Base-by-base conservation (phyloP, 441 rosid genomes). In the Melianthus villosus region DNA sequence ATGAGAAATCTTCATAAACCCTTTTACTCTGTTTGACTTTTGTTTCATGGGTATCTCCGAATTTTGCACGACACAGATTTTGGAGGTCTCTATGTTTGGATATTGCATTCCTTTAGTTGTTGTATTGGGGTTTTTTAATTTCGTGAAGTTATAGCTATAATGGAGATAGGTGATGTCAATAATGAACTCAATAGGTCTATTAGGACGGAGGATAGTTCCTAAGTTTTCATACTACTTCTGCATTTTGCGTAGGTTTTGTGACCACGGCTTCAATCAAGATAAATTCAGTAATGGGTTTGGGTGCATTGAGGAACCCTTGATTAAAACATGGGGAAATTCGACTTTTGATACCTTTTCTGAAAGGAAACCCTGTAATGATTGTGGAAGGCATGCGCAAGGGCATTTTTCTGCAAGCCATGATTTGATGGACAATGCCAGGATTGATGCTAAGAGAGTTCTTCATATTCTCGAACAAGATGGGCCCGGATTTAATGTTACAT, bases 401-500 rank as follows among this genome's bases (percentile, higher is more conserved):
- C 13, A 40, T 19, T 26, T 50, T 31, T 48, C 60, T 0, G 50
- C 12, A 7, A 49, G 81, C 56, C 57, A 7, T 22, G 38, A 38
- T 9, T 75, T 77, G 60, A 1, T 72, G 8, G 60, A 60, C 40
- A 57, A 42, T 25, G 57, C 35, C 14, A 71, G 57, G 58, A 23
- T 42, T 6, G 64, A 68, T 59, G 92, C 89, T 16, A 44, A 49
- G 16, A 65, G 49, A 22, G 65, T 78, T 49, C 68, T 80, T 34
- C 75, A 69, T 34, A 56, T 86, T 36, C 69, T 87, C 48, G 60
- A 58, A 22, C 75, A 65, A 56, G 95, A 87, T 64, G 80, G 76
- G 3, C 95, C 77, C 0, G 83, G 79, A 3, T 76, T 70, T 43
- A 72, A 87, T 64, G 56, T 69, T 0, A 73, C 63, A 54, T 58